Evolutionary conservation across 257 asterid species (phyloP), one percentile per base, ranked within the genome.

Genomic region (Penstemon barbatus): DNA sequence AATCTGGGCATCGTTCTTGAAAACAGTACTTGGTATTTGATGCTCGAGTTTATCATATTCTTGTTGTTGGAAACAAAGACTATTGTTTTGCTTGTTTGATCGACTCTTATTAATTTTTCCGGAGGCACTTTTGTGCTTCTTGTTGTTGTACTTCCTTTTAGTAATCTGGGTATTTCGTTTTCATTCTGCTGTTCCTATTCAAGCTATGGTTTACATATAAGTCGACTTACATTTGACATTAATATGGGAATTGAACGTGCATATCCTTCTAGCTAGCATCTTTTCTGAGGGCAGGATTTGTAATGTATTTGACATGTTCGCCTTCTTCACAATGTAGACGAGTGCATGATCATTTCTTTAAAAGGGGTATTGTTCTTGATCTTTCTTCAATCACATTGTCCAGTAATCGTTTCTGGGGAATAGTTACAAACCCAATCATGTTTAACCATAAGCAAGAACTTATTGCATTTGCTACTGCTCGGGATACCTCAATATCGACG

Each of bases 51-150:
- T 1, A 10, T 25, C 25, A 40, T 38, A 60, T 60, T 71, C 63
- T 13, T 53, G 42, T 13, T 46, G 7, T 62, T 63, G 57, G 43
- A 43, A 56, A 49, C 65, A 57, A 56, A 53, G 53, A 70, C 76
- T 41, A 11, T 73, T 61, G 63, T 45, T 37, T 61, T 65, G 25
- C 50, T 43, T 12, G n/a, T 45, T 48, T 72, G 15, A 41, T 43
- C 6, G 7, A 13, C 37, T 18, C 4, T 25, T 51, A 37, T 53
- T 51, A 19, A 25, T 25, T 25, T 46, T 71, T 13, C 43, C 51
- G 4, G 25, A 45, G n/a, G 50, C 63, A n/a, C 53, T 8, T 71
- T 59, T 68, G 75, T 79, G 73, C 45, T 54, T 54, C 63, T 12
- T 61, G 33, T 12, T 60, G 58, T 63, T 51, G 60, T 59, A 25